Evolutionary conservation across 169 alveolate species (phyloP).

Genomic region (Besnoitia besnoiti): DNA sequence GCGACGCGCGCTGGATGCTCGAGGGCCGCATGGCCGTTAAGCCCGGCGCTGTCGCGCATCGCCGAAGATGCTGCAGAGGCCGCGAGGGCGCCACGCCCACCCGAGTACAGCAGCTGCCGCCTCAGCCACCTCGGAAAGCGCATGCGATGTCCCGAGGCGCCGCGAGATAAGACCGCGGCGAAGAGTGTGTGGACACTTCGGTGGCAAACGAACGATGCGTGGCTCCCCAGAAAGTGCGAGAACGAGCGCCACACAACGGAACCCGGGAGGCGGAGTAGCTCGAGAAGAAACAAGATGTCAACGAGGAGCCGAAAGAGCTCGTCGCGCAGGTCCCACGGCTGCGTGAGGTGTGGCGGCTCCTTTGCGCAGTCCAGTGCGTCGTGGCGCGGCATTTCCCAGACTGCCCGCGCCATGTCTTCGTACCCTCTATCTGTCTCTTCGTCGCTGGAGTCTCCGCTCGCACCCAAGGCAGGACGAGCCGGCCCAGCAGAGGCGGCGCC

Average conservation of each 20-base stretch:
- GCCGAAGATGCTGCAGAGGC: neutral
- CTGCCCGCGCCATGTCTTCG: neutral
- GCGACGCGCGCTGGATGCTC: too few relatives aligned
- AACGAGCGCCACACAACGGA: slow-evolving; percentile 15
- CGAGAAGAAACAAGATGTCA: neutral
- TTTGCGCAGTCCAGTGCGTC: neutral
- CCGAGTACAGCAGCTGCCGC: neutral
- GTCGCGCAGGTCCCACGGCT: neutral
- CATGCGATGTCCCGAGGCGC: neutral
- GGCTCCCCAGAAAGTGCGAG: neutral
- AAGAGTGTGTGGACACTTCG: neutral
- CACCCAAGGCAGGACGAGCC: neutral
- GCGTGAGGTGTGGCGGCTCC: neutral
- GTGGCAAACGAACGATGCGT: neutral
- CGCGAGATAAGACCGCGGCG: neutral
- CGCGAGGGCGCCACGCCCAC: neutral
- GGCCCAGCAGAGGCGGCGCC: neutral
- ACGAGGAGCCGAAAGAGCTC: neutral
- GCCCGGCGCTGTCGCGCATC: too few relatives aligned
- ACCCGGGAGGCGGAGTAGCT: neutral
- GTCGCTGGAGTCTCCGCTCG: neutral
- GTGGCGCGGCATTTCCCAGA: neutral
- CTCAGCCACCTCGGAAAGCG: neutral
- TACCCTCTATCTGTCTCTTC: neutral
- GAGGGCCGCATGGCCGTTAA: too few relatives aligned